phyloP scores from a whole-genome alignment of 306 rosid species.

The Inga oerstediana region DNA sequence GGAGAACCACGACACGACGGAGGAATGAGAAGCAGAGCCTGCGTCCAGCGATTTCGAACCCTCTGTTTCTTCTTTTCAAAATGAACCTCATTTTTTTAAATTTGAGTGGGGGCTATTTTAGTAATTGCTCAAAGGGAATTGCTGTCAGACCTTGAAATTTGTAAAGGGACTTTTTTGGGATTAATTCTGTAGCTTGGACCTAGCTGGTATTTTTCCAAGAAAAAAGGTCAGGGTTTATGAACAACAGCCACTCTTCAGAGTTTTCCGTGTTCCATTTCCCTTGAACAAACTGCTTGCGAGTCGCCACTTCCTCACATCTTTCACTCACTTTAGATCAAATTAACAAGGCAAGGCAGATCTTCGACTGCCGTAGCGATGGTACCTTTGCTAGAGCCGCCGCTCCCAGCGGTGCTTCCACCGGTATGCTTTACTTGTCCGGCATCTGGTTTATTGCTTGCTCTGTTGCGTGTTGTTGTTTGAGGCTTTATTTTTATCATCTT shows the following conservation, averaged over 20 bases:
- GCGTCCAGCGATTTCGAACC: too few species aligned
- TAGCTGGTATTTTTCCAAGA: too few species aligned
- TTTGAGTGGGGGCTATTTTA: too few species aligned
- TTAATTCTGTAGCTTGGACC: too few species aligned
- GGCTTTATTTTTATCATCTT: too few species aligned
- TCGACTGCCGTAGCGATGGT: constrained; percentile 97
- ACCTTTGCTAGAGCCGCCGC: constrained; percentile 89
- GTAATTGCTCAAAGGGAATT: too few species aligned
- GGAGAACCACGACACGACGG: too few species aligned
- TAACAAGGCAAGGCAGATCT: constrained; percentile 88
- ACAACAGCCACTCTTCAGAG: neutral
- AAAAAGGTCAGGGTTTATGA: neutral
- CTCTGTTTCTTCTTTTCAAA: too few species aligned
- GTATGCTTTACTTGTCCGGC: constrained; percentile 31
- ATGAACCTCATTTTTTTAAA: too few species aligned
- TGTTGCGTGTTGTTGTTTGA: neutral
- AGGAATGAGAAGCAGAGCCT: too few species aligned
- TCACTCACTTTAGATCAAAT: constrained; percentile 13
- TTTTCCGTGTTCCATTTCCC: neutral
- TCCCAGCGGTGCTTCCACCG: constrained; percentile 97
- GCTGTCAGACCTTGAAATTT: too few species aligned
- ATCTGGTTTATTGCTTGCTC: neutral
- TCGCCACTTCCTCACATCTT: neutral
- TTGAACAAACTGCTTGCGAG: neutral
- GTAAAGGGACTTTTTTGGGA: too few species aligned